Evolutionary conservation across 2,329 filamentous ascomycete genomes (phyloP), one percentile per base, ranked within the genome.

Genomic region (Penicillium sp.): DNA sequence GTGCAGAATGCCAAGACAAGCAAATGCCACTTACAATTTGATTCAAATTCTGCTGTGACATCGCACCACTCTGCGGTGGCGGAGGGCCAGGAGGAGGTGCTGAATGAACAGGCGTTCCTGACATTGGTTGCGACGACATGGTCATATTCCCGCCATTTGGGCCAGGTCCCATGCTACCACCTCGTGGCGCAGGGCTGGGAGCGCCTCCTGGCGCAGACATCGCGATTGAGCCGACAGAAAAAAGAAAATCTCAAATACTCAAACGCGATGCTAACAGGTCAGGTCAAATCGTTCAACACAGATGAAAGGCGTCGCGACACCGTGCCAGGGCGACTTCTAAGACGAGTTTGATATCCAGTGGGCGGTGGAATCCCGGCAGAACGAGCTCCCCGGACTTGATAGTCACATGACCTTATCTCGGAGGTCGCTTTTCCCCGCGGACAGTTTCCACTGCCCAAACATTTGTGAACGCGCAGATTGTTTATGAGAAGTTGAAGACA

Each of bases 11-110:
- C 5, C 9, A 26, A 45, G 18, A 29, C 8, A 45, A 11, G 27
- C 18, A 39, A 18, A 29, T 8, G 37, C 18, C 18, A 76, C 90
- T 80, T 79, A 96, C 91, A 70, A 97, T 97, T 60, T 95, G 90
- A 62, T 97, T 97, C 1, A 96, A 71, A 64, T 96, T 95, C 62
- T 94, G 88, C 54, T 91, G 89, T 2, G 86, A 89, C 71, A 89
- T 84, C 11, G 66, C 65, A 36, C 66, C 66, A 45, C 64, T 66
- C 8, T 66, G 61, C 4, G 65, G 62, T 29, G 62, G 64, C 25
- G 63, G 56, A n/a, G 65, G 59, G 5, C 63, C 60, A 4, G 68
- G 69, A 41, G 74, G 65, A 49, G 75, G 67, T 58, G 69, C 52
- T 49, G 68, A 62, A 53, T 74, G 68, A 50, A 77, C 69, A 50